Evolutionary conservation across 202 grass and related monocot genomes (phyloP).

Genomic region (Tripidium arundinaceum): DNA sequence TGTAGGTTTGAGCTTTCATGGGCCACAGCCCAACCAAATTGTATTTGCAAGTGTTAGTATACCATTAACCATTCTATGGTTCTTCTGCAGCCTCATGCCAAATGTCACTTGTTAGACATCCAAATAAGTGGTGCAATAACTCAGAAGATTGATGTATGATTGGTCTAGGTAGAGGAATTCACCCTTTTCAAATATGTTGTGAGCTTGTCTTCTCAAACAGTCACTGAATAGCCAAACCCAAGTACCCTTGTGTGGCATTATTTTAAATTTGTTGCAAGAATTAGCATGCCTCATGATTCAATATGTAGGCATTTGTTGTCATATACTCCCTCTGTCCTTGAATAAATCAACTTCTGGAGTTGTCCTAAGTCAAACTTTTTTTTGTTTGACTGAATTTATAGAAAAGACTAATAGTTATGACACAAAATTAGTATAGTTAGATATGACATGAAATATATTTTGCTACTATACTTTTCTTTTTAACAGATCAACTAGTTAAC

Average conservation of each 20-base stretch:
- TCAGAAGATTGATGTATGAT: constrained; percentile 4
- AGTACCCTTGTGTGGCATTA: neutral
- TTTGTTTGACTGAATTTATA: neutral
- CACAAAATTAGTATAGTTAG: no score
- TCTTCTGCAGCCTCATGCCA: neutral
- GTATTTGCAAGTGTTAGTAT: neutral
- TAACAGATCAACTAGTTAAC: no score
- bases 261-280: neutral
- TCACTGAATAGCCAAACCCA: constrained; percentile 20
- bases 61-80: constrained; percentile 2
- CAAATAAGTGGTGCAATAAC: constrained; percentile 7
- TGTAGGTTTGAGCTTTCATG: neutral
- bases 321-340: neutral
- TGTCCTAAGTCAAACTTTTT: neutral
- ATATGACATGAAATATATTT: no score
- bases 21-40: neutral
- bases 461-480: no score
- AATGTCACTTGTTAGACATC: neutral
- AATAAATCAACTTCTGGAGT: neutral
- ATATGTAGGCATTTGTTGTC: neutral
- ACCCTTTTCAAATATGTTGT: neutral
- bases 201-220: constrained; percentile 2
- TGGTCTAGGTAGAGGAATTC: constrained; percentile 9
- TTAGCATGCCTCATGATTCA: neutral
- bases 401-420: no score